Evolutionary conservation across 345 rosid genomes (phyloP), one percentile per base, ranked within the genome.

Genomic region (Adansonia digitata): DNA sequence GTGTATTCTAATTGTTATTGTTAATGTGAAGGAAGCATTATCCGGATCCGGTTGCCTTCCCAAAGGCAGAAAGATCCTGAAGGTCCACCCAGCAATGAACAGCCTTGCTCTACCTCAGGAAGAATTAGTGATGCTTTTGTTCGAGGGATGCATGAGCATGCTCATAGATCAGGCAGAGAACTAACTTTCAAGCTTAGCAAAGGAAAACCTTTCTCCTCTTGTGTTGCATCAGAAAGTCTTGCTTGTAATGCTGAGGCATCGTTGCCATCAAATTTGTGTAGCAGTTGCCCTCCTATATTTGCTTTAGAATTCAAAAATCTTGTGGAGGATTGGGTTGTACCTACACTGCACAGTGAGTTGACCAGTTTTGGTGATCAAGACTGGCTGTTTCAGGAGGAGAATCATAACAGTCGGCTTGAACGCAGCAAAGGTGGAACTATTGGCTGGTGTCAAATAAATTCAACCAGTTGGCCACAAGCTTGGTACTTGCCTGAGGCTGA

Each of bases 1-100:
- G 75, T 80, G 79, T 78, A 77, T 85, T 88, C 86, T 76, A 78
- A 80, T 83, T 86, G 77, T 77, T 80, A 73, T 84, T 62, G 75
- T 79, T 63, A 81, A 71, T 85, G 78, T 87, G 82, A 90, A 90
- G 94, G 86, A 81, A 85, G 87, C 89, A 84, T 78, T 78, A 73
- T 90, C 60, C 86, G 91, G 92, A 88, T 90, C 77, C 82, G 85
- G 42, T 85, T 90, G 87, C 90, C 92, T 79, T 34, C 75, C 39
- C 85, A 83, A 85, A 88, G 91, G 90, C 85, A 83, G 26, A 77
- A 77, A 74, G 82, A 81, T 85, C 84, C 57, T 18, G 81, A 81
- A 77, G 81, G 78, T 81, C 73, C 77, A 31, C 82, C 85, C 81
- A 78, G 64, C 77, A 74, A 76, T 77, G 87, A 81, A 67, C 31